A percentile compares a stretch with the other conserved stretches of the same genome.
phyloP scores from a whole-genome alignment of 2,329 filamentous ascomycete genomes.

The Periconia macrospinosa region DNA sequence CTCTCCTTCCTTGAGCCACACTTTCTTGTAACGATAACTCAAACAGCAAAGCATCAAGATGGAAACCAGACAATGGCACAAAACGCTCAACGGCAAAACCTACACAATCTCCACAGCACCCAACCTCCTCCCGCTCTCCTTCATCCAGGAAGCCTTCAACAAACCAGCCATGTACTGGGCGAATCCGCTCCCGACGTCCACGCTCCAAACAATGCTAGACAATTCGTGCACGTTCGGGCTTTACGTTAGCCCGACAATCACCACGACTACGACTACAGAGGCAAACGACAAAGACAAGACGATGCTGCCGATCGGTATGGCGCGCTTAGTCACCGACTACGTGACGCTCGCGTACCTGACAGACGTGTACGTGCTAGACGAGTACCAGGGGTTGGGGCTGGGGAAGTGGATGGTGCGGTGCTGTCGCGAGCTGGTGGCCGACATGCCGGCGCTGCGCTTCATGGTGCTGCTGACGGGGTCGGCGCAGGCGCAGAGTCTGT shows the following conservation, averaged over 20 bases:
- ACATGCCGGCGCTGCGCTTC: slow-evolving; percentile 61
- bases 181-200: slow-evolving; percentile 19
- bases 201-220: slow-evolving; percentile 27
- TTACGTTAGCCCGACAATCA: slow-evolving; percentile 12
- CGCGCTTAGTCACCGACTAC: slow-evolving; percentile 70
- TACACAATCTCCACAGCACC: slow-evolving; percentile 26
- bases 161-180: slow-evolving; percentile 36
- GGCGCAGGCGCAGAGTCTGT: slow-evolving; percentile 28
- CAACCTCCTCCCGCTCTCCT: slow-evolving; percentile 23
- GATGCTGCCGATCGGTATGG: slow-evolving; percentile 58
- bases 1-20: too few relatives aligned
- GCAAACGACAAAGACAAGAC: slow-evolving; percentile 1
- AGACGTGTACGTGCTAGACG: slow-evolving; percentile 66
- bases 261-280: too few relatives aligned
- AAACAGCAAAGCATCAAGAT: neutral
- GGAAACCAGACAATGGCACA: slow-evolving; percentile 23
- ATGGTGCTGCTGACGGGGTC: slow-evolving; percentile 30
- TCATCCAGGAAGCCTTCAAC: slow-evolving; percentile 34
- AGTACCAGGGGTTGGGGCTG: slow-evolving; percentile 64
- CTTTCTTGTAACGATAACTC: too few relatives aligned
- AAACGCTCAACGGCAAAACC: slow-evolving; percentile 16
- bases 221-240: slow-evolving; percentile 38
- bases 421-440: neutral
- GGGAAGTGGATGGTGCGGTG: slow-evolving; percentile 44
- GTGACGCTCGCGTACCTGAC: slow-evolving; percentile 70